These are phyloP conservation scores for Backusella australiensis DNA, from an alignment of 192 early-diverging fungal genomes.

Conservation along the genomic window DNA sequence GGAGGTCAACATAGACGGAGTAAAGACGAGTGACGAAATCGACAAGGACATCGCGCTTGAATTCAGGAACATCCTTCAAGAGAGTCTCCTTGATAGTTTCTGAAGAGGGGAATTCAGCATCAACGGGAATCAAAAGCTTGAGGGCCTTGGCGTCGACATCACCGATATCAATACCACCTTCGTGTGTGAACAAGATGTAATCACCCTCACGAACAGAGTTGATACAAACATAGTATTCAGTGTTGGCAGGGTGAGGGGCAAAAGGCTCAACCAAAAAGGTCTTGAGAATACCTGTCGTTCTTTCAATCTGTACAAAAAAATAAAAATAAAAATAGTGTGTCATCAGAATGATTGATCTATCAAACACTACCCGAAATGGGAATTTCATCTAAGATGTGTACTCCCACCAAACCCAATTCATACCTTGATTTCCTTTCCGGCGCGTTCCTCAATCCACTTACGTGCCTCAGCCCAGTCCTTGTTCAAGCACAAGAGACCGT, in stretches of 20 bases:
- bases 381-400: slow-evolving; percentile 12
- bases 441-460: slow-evolving; percentile 87
- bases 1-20: slow-evolving; percentile 92
- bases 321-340: background rate
- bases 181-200: slow-evolving; percentile 95
- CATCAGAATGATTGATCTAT: slow-evolving; percentile 8
- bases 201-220: slow-evolving; percentile 95
- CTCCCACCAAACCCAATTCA: background rate
- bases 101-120: slow-evolving; percentile 68
- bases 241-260: slow-evolving; percentile 85
- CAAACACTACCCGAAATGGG: background rate
- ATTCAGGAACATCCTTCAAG: slow-evolving; percentile 65
- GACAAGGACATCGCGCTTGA: slow-evolving; percentile 74
- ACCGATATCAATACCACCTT: slow-evolving; percentile 98
- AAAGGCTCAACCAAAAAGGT: slow-evolving; percentile 96
- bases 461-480: slow-evolving; percentile 85
- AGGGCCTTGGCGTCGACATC: slow-evolving; percentile 98
- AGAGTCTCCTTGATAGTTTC: slow-evolving; percentile 64
- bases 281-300: slow-evolving; percentile 82
- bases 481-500: slow-evolving; percentile 90
- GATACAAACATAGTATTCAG: slow-evolving; percentile 97
- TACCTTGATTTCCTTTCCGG: slow-evolving; percentile 84
- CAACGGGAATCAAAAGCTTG: slow-evolving; percentile 81
- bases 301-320: slow-evolving; percentile 63
- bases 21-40: slow-evolving; percentile 93